Evolutionary conservation across 805 yeast species (phyloP), one percentile per base, ranked within the genome.

Genomic region (Blastobotrys parvus): DNA sequence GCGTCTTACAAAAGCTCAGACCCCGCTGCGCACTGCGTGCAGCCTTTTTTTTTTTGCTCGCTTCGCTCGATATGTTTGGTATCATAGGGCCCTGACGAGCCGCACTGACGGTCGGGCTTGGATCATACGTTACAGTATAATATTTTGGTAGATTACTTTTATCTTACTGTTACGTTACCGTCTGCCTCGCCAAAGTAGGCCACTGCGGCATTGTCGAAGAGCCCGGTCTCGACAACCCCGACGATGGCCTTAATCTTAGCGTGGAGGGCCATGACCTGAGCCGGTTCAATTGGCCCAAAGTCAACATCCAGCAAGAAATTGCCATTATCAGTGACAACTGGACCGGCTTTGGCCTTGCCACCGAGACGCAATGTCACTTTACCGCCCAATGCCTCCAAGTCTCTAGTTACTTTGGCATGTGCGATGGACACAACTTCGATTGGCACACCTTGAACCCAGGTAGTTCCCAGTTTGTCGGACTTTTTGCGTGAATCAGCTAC

Each of bases 151-250:
- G 4, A 34, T 16, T 34, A 34, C n/a, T 18, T 4, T 15, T 34
- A 19, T 17, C 20, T 25, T 13, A 13, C 42, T 19, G 39, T 43
- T 31, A 48, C 80, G 39, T 71, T 55, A 5, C 98, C 98, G 57
- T 77, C 78, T 35, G 77, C 71, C 59, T 86, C 87, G 38, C 98
- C 98, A 59, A 92, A 85, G 64, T 89, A 92, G 4, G 90, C 92
- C 60, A 75, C 83, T 39, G 68, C 67, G 21, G 94, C 90, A 38
- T 71, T 68, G 41, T 71, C 70, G 66, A 92, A 92, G 48, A 92
- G 68, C 1, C 98, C 98, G 7, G 95, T 89, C 64, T 92, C 98
- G 13, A 92, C 97, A 22, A 92, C 97, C 37, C 98, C 98, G 19
- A 87, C 84, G 55, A 90, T 66, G 41, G 69, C 59, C 63, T 84